Percentiles rank a stretch among this genome's conserved stretches.
phyloP scores from a whole-genome alignment of 371 early-diverging fungal genomes.

The Mortierella sp. region DNA sequence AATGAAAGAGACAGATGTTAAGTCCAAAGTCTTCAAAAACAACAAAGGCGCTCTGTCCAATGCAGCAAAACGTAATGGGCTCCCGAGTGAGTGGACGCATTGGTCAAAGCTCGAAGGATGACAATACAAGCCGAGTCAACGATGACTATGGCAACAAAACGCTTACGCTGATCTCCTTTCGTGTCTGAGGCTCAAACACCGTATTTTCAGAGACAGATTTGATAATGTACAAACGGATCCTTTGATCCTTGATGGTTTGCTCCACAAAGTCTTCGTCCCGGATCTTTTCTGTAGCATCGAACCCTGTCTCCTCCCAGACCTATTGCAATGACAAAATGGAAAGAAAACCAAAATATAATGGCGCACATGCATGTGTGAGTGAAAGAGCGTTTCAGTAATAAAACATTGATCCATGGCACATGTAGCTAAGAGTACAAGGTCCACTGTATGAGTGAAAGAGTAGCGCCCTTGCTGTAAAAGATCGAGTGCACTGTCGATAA shows the following conservation, averaged over 20 bases:
- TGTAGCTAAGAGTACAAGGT: neutral
- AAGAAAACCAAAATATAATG: neutral
- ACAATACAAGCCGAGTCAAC: neutral
- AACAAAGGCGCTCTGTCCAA: neutral
- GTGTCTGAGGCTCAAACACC: slow-evolving; percentile 88
- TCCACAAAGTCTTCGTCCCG: slow-evolving; percentile 85
- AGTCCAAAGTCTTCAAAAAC: neutral
- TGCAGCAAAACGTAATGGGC: slow-evolving; percentile 1
- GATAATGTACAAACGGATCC: slow-evolving; percentile 93
- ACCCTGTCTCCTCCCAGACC: slow-evolving; percentile 98
- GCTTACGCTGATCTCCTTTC: slow-evolving; percentile 96
- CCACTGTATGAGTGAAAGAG: neutral
- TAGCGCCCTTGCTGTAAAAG: neutral
- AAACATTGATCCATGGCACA: neutral
- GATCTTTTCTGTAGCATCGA: slow-evolving; percentile 86
- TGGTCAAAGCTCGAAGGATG: slow-evolving; percentile 1
- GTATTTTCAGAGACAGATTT: slow-evolving; percentile 92
- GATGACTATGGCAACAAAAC: neutral
- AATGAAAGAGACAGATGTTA: neutral
- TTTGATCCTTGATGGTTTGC: slow-evolving; percentile 87
- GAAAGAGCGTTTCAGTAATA: slow-evolving; percentile 1
- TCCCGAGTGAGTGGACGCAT: slow-evolving; percentile 1
- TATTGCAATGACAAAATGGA: slow-evolving; percentile 34
- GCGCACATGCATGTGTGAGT: neutral
- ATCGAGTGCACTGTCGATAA: neutral